Percentiles rank a stretch among this genome's conserved stretches.
Evolutionary conservation across 148 eudicot species (phyloP).

Genomic region (Amaranthus palmeri): DNA sequence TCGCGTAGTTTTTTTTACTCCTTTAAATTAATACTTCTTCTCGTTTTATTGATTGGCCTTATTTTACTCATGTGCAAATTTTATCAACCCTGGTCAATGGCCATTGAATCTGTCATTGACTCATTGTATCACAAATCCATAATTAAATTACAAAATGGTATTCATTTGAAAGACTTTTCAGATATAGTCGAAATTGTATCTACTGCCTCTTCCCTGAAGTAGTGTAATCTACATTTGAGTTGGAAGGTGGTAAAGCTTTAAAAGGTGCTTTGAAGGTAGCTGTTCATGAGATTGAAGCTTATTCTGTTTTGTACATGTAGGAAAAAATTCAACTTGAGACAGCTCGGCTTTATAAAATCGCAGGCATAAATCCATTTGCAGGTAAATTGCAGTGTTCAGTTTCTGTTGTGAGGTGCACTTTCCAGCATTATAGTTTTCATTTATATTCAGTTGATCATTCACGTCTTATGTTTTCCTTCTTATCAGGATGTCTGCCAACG

Average conservation of each 20-base stretch:
- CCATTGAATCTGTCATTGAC: no score
- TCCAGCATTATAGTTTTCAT: background rate
- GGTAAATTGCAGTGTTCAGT: conserved; percentile 35
- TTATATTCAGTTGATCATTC: background rate
- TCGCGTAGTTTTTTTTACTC: no score
- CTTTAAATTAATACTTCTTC: no score
- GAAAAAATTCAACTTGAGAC: conserved; percentile 90
- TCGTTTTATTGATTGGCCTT: no score
- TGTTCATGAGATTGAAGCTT: background rate
- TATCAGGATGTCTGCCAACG: conserved; percentile 84
- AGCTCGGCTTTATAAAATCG: conserved; percentile 83
- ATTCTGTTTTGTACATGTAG: conserved; percentile 39
- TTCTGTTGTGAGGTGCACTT: background rate
- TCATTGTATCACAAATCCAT: no score
- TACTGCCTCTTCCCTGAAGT: background rate
- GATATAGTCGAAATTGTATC: background rate
- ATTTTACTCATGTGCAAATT: no score
- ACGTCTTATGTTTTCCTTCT: background rate
- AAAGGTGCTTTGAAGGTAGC: background rate
- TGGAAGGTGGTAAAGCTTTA: background rate
- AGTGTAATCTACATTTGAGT: background rate
- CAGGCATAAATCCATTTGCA: conserved; percentile 90
- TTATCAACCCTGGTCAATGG: no score
- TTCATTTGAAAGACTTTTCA: no score
- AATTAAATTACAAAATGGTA: no score